phyloP scores from a whole-genome alignment of 192 early-diverging fungal genomes.

The Backusella tarrabulga region DNA sequence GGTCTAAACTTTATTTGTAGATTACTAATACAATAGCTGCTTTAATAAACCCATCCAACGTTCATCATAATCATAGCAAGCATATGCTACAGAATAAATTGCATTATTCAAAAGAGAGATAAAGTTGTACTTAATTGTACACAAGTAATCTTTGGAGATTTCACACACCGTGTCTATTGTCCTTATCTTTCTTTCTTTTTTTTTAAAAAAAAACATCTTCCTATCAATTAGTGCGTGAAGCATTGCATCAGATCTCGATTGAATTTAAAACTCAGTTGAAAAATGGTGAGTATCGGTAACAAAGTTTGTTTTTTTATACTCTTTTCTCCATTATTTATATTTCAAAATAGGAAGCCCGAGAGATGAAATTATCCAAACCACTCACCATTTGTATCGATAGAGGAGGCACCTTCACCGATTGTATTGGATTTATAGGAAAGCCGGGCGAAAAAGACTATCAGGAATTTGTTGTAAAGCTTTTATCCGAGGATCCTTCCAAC shows the following conservation, averaged over 20 bases:
- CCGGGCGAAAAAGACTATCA: conserved; percentile 44
- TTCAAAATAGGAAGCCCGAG: not conserved
- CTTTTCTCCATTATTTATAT: not conserved
- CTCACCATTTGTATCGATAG: conserved; percentile 80
- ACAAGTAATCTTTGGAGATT: too few relatives aligned
- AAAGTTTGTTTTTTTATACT: not conserved
- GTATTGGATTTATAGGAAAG: conserved; percentile 73
- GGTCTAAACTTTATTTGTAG: too few relatives aligned
- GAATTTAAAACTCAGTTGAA: not conserved
- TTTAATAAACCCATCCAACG: too few relatives aligned
- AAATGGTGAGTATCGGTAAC: not conserved
- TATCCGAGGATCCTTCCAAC: conserved; percentile 88
- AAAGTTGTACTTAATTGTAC: too few relatives aligned
- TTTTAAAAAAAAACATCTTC: too few relatives aligned
- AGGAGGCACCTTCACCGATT: conserved; percentile 98
- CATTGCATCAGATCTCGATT: not conserved
- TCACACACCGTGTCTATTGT: too few relatives aligned
- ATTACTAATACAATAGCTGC: too few relatives aligned
- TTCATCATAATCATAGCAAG: too few relatives aligned
- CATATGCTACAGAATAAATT: too few relatives aligned
- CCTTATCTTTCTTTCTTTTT: too few relatives aligned
- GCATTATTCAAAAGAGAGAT: too few relatives aligned
- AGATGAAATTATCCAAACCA: not conserved
- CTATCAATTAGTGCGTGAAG: not conserved
- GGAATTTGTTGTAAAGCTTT: conserved; percentile 85